Percentiles rank a stretch among this genome's conserved stretches.
Conservation (phyloP, 1,139 yeast genomes). For the Suhomyces coccinellae region DNA sequence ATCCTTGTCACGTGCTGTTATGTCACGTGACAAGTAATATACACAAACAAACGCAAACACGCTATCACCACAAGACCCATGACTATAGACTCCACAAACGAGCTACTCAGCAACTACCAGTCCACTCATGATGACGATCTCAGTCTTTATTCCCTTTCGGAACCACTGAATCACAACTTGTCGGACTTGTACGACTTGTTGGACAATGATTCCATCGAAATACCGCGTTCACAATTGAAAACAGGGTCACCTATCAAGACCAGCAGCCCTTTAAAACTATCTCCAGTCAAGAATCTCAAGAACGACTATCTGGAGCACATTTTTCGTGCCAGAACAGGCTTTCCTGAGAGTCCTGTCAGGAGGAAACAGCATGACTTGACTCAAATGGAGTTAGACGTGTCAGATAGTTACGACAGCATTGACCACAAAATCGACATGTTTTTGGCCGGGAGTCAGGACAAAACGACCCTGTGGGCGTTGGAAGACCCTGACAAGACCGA, state of each 20-base stretch:
- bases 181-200: constrained; percentile 18
- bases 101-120: constrained; percentile 17
- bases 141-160: constrained; percentile 16
- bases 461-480: not conserved
- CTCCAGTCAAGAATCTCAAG: constrained; percentile 20
- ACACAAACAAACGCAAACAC: constrained; percentile 3
- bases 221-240: constrained; percentile 15
- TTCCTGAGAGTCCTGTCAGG: constrained; percentile 18
- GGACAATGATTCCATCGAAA: constrained; percentile 18
- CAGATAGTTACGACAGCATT: constrained; percentile 12
- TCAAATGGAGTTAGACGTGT: constrained; percentile 8
- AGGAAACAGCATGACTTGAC: constrained; percentile 5
- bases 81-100: constrained; percentile 19
- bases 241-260: constrained; percentile 16
- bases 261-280: constrained; percentile 15
- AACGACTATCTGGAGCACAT: constrained; percentile 25
- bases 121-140: constrained; percentile 15
- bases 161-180: constrained; percentile 10
- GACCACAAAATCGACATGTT: constrained; percentile 14
- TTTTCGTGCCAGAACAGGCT: constrained; percentile 17
- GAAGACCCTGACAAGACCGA: constrained; percentile 25
- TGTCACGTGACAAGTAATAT: not conserved
- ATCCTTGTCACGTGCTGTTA: not conserved
- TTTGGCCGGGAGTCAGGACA: constrained; percentile 6
- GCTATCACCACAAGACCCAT: not conserved